Conservation (phyloP, 2,329 filamentous ascomycete genomes). For the Pseudopithomyces maydicus region DNA sequence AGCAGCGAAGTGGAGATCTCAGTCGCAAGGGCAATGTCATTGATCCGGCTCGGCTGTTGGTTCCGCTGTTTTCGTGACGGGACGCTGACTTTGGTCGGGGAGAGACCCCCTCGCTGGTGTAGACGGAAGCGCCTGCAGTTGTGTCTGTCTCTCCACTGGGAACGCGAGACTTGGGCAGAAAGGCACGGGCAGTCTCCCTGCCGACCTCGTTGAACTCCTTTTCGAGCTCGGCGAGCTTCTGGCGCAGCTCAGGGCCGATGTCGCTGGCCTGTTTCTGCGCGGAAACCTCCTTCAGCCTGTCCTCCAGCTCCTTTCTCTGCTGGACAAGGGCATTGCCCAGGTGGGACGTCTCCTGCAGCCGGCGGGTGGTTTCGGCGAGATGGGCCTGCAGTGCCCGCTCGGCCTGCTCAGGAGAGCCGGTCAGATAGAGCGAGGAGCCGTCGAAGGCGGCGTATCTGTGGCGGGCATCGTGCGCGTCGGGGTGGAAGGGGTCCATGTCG, state of each 20-base stretch:
- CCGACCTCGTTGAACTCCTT: constrained; percentile 95
- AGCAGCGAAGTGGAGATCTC: constrained; percentile 96
- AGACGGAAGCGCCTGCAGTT: constrained; percentile 51
- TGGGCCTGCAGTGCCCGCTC: constrained; percentile 90
- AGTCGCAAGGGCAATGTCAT: constrained; percentile 98
- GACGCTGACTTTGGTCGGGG: constrained; percentile 86
- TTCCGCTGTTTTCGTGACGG: constrained; percentile 89
- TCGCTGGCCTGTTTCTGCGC: constrained; percentile 72
- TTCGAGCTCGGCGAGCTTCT: constrained; percentile 84
- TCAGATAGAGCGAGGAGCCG: constrained; percentile 75
- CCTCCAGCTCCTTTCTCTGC: constrained; percentile 81
- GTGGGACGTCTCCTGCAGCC: constrained; percentile 88
- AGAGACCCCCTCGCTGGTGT: constrained; percentile 84
- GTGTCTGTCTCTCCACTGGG: constrained; percentile 59
- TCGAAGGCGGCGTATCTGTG: constrained; percentile 86
- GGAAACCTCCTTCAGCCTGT: constrained; percentile 84
- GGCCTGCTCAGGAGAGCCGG: constrained; percentile 80
- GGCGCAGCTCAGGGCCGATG: constrained; percentile 79
- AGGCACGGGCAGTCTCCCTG: constrained; percentile 84
- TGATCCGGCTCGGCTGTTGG: constrained; percentile 82
- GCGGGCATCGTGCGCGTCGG: constrained; percentile 44
- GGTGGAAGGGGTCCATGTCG: constrained; percentile 52
- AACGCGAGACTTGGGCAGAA: constrained; percentile 80
- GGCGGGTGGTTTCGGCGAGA: constrained; percentile 86
- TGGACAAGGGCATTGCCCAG: constrained; percentile 85